These are phyloP conservation scores for Psilocybe cyanescens DNA, from an alignment of 768 basidiomycete species.

Conservation along the genomic window DNA sequence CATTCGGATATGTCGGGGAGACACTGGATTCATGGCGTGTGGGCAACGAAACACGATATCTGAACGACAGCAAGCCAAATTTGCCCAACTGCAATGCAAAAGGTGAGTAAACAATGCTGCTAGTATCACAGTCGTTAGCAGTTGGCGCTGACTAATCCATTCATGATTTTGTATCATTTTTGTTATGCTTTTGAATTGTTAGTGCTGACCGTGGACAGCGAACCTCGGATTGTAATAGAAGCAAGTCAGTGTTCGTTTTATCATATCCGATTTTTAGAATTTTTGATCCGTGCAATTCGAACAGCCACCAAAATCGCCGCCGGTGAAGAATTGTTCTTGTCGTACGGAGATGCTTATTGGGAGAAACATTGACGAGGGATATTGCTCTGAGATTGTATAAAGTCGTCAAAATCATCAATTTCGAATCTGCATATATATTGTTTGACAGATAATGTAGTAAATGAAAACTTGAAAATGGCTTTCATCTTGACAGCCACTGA, in stretches of 20 bases:
- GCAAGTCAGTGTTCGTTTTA: neutral
- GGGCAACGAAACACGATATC: conserved; percentile 35
- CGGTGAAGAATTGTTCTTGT: conserved; percentile 14
- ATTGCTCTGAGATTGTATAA: neutral
- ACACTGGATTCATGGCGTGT: conserved; percentile 41
- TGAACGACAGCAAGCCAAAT: neutral
- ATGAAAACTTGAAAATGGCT: too few species aligned
- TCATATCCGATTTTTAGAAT: neutral
- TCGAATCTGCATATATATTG: too few species aligned
- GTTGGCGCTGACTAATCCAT: too few species aligned
- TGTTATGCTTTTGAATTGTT: neutral
- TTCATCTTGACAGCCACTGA: too few species aligned
- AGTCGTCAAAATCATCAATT: too few species aligned
- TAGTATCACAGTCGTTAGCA: too few species aligned
- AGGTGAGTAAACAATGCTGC: neutral
- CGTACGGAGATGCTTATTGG: conserved; percentile 13
- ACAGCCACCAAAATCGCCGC: conserved; percentile 2
- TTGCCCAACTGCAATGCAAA: neutral
- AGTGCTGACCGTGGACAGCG: neutral
- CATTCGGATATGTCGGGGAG: conserved; percentile 10
- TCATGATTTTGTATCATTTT: too few species aligned
- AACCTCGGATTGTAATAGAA: neutral
- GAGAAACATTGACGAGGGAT: neutral
- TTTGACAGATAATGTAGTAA: too few species aligned
- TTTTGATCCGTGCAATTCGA: neutral